Conservation (phyloP, 257 asterid genomes). For the Penstemon eatonii region DNA sequence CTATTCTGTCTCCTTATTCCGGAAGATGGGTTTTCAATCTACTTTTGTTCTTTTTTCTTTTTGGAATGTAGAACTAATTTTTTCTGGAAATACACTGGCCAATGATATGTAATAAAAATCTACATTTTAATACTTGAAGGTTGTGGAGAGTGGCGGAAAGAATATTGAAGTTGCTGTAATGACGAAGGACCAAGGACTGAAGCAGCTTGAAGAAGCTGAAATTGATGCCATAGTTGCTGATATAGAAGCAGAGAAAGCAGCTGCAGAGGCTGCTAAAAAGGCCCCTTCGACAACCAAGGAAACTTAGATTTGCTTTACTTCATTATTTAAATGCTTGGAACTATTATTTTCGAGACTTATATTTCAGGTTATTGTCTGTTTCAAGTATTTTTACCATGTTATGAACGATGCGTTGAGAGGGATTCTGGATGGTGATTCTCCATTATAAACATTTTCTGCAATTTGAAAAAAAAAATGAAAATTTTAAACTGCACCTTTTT, state of each 20-base stretch:
- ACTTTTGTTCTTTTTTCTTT: not conserved
- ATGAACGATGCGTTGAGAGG: not conserved
- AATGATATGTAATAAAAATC: not conserved
- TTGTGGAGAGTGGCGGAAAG: constrained; percentile 95
- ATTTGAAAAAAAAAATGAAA: too few species aligned
- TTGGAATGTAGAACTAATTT: not conserved
- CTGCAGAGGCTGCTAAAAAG: constrained; percentile 23
- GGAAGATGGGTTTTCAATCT: not conserved
- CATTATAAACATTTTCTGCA: too few species aligned
- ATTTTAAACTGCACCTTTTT: too few species aligned
- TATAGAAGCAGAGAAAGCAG: constrained; percentile 56
- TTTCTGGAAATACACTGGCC: constrained; percentile 10
- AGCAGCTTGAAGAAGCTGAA: constrained; percentile 65
- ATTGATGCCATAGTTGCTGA: constrained; percentile 60
- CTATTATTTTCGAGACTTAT: not conserved
- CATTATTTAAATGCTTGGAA: not conserved
- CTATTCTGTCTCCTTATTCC: constrained; percentile 5
- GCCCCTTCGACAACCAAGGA: constrained; percentile 13
- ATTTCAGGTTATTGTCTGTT: not conserved
- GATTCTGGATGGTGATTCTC: not conserved
- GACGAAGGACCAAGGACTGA: constrained; percentile 52
- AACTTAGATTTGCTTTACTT: not conserved
- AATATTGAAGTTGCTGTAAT: constrained; percentile 66
- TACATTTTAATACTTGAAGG: constrained; percentile 43
- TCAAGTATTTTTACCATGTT: not conserved